A percentile compares a stretch with the other conserved stretches of the same genome.
These are phyloP conservation scores for Phellinidium pouzarii DNA, from an alignment of 1,284 basidiomycete species.

Conservation along the genomic window DNA sequence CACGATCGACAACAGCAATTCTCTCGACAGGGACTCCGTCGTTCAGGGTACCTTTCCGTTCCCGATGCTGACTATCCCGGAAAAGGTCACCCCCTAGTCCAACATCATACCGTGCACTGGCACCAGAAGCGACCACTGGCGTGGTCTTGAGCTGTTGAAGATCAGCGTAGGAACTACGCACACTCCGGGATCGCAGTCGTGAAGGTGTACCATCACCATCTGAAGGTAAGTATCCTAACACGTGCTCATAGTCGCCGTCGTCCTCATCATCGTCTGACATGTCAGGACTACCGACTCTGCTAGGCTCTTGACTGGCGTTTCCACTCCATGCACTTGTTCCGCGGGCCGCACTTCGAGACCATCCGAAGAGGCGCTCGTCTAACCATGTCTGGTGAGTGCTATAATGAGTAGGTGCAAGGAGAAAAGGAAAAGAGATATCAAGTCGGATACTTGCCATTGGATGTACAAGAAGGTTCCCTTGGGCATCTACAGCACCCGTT, in stretches of 20 bases:
- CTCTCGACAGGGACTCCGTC: conserved; percentile 56
- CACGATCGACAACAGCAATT: conserved; percentile 49
- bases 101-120: conserved; percentile 10
- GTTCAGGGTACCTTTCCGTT: conserved; percentile 54
- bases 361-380: conserved; percentile 90
- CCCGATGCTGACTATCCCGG: conserved; percentile 37
- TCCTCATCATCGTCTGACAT: conserved; percentile 67
- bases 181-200: conserved; percentile 48
- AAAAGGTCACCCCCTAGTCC: conserved; percentile 33
- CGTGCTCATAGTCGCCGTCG: conserved; percentile 73
- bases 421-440: neutral
- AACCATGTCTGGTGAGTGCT: conserved; percentile 69
- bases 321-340: conserved; percentile 78
- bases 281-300: conserved; percentile 60
- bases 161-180: conserved; percentile 72
- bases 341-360: conserved; percentile 66
- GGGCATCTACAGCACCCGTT: conserved; percentile 69
- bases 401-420: neutral
- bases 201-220: conserved; percentile 35
- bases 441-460: conserved; percentile 52
- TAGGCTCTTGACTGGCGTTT: conserved; percentile 46
- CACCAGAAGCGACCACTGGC: conserved; percentile 20
- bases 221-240: conserved; percentile 53
- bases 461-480: conserved; percentile 72
- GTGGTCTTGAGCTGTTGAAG: conserved; percentile 55